Evolutionary conservation across 345 rosid genomes (phyloP), one percentile per base, ranked within the genome.

Genomic region (Diplotaxis tenuifolia): DNA sequence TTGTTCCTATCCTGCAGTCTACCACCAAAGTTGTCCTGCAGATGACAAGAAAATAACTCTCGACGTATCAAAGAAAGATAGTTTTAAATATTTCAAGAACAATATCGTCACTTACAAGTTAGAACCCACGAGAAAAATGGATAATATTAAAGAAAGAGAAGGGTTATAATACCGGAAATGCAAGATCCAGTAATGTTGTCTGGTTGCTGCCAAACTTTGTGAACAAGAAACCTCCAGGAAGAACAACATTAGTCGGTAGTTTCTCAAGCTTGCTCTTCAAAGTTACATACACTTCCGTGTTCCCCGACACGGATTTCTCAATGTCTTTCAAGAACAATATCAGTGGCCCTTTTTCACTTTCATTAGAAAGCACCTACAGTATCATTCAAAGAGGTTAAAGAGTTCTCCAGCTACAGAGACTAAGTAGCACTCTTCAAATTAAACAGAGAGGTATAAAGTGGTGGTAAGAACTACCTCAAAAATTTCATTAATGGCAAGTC

Each of bases 181-280:
- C 94, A 69, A 94, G 85, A 76, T 94, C 98, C 68, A 94, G 86
- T 20, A 94, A 72, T 62, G 98, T 91, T 28, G 97, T 88, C 67
- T 91, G 96, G 75, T 84, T 94, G 85, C 96, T 75, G 49, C 93
- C 96, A 82, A 94, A 86, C 81, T 94, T 94, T 1, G 98, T 94
- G 67, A 94, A 89, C 64, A 94, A 55, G 82, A 94, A 91, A 53
- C 97, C 87, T 29, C 97, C 96, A 23, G 96, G 87, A 80, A 88
- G 96, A 38, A 95, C 85, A 68, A 90, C 79, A 59, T 79, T 90
- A 10, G 79, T 88, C 1, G 94, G 91, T 70, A 95, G 75, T 64
- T 78, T 87, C 62, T 92, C 99, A 73, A 92, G 79, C 82, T 92
- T 95, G 74, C 82, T 83, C 82, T 83, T 89, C 57, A 95, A 78